Base-by-base conservation (phyloP, 805 yeast species). In the Yarrowia sp. region DNA sequence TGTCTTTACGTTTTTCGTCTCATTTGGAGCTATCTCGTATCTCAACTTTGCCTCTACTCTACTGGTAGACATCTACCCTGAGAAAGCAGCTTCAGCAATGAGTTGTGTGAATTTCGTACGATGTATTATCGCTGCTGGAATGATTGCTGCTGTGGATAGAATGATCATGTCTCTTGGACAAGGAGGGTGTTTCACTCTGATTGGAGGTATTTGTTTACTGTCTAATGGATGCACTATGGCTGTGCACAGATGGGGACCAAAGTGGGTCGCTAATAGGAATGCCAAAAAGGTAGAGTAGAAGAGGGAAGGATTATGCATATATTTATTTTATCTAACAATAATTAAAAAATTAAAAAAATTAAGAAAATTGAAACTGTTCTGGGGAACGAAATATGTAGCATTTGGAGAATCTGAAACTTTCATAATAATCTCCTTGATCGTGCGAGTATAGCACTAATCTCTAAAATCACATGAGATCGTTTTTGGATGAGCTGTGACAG, bases 111-210 rank as follows among this genome's bases (percentile, higher is more conserved):
- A 92, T 71, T 76, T 91, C 33, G 79, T 85, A 22, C 78, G 97
- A 69, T 92, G 97, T 72, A 77, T 83, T n/a, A 70, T 84, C 55
- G 86, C 87, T 35, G 96, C 96, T 0, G 80, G 84, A 0, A 85
- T 88, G 47, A 80, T 88, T 18, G 95, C 89, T 0, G 86, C 85
- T 2, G 77, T 90, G 18, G 81, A 84, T 18, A 80, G 76, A 57
- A 88, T 92, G 93, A 77, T 80, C 13, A 64, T 65, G 0, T 67
- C 76, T 0, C 78, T 92, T 83, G 84, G 84, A 0, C 74, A 83
- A 11, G 97, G 97, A 1, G 95, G 96, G 15, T 83, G 89, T 1
- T 90, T 86, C 71, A 86, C 96, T 0, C 78, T 91, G n/a, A 74
- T 89, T 80, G 86, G 86, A 1, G 86, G 75, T 8, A 61, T 75